These are phyloP conservation scores for Poterioochromonas sp. DNA, from an alignment of 352 stramenopile species.

Conservation along the genomic window DNA sequence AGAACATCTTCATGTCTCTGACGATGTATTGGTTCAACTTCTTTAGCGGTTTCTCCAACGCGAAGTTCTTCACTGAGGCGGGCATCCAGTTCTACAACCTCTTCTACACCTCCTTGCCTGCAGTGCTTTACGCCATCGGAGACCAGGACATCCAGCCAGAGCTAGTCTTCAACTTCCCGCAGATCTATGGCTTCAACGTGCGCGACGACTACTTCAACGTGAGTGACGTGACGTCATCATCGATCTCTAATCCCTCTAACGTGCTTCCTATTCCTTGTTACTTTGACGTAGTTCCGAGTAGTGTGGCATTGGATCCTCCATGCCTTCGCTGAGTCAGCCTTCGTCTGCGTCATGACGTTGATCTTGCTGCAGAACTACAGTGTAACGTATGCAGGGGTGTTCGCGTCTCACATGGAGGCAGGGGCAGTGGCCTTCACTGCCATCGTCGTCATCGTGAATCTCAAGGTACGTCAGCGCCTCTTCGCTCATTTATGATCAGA, in stretches of 20 bases:
- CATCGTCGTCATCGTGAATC: constrained; percentile 82
- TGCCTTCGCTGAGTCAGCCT: constrained; percentile 35
- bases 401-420: not conserved
- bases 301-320: constrained; percentile 44
- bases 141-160: constrained; percentile 33
- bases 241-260: not conserved
- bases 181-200: constrained; percentile 39
- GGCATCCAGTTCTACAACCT: constrained; percentile 44
- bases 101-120: constrained; percentile 31
- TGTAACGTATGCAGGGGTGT: not conserved
- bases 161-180: constrained; percentile 19
- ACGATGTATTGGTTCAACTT: constrained; percentile 57
- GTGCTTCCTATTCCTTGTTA: constrained; percentile 1
- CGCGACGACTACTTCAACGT: constrained; percentile 43
- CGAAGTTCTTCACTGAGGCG: constrained; percentile 11
- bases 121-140: constrained; percentile 21
- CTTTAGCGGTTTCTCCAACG: constrained; percentile 61
- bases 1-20: constrained; percentile 84
- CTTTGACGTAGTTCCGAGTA: constrained; percentile 30
- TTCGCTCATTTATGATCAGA: constrained; percentile 5
- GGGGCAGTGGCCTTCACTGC: constrained; percentile 82
- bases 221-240: not conserved
- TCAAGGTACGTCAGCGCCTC: constrained; percentile 65
- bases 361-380: constrained; percentile 33
- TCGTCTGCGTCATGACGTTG: constrained; percentile 40